Evolutionary conservation across 1,139 yeast species (phyloP), one percentile per base, ranked within the genome.

Genomic region (Candida pseudoviswanathii): DNA sequence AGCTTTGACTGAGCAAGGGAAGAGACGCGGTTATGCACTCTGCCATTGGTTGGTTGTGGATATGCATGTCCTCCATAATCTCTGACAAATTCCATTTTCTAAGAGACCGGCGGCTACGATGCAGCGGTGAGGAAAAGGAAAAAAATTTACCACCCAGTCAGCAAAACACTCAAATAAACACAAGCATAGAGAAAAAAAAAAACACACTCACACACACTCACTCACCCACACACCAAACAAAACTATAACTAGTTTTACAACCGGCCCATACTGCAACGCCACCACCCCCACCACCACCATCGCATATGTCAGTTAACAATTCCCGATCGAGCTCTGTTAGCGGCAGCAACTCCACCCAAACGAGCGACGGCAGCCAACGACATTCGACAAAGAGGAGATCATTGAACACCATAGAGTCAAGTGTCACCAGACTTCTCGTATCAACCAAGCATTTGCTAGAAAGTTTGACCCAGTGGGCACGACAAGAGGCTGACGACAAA

Each of bases 401-500:
- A 47, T 69, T 82, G 70, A 79, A 81, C 58, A 85, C 94, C 11
- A 86, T 89, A 44, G 97, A 90, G 60, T 82, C 91, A 4, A 85
- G 94, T 53, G 96, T 89, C 2, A 89, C 96, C 0, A 75, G 90
- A 53, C 75, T 92, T 25, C 75, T 95, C 46, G 94, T 92, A 31
- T 89, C 97, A 2, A 92, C 98, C 0, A 92, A 92, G 60, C 94
- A 89, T 54, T 74, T 95, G 11, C 73, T 94, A 11, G 96, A 89
- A 59, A 81, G 91, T 33, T 72, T 95, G 48, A 90, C 96, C 0
- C 91, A 84, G 55, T 95, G 99, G 99, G 94, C 99, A 1, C 79
- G 84, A 52, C 83, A 81, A 29, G 80, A 81, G 33, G 92, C 90
- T 2, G 80, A 86, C 36, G 98, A 92, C 49, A 83, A 83, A 51